Percentiles rank a stretch among this genome's conserved stretches.
Conservation (phyloP, 805 yeast genomes). For the Starmera dryadoides region DNA sequence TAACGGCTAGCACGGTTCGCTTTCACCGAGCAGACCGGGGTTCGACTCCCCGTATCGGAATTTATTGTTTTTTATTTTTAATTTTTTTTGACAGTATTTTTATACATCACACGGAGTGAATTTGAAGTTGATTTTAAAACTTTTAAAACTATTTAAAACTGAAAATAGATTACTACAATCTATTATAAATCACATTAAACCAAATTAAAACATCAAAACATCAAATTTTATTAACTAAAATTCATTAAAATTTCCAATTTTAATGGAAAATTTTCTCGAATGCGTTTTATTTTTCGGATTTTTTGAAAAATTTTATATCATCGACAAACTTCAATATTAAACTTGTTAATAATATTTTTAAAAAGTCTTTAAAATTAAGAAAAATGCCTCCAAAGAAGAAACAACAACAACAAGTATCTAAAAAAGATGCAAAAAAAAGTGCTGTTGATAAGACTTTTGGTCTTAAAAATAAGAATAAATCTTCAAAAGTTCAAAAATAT, state of each 20-base stretch:
- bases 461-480: conserved; percentile 89
- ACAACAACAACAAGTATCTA: conserved; percentile 36
- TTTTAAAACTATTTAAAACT: too few species aligned
- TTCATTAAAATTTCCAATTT: too few species aligned
- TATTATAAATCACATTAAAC: too few species aligned
- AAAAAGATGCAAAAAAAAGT: conserved; percentile 54
- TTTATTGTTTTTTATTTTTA: too few species aligned
- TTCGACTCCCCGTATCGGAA: conserved; percentile 86
- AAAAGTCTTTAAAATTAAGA: background rate
- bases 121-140: too few species aligned
- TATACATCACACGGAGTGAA: too few species aligned
- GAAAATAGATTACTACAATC: too few species aligned
- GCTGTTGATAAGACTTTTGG: conserved; percentile 92
- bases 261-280: background rate
- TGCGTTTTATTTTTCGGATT: background rate
- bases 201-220: too few species aligned
- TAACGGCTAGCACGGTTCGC: conserved; percentile 82
- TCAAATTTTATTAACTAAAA: too few species aligned
- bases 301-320: too few species aligned
- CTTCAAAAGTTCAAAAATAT: conserved; percentile 77
- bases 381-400: conserved; percentile 80
- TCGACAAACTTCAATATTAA: background rate
- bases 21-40: conserved; percentile 83
- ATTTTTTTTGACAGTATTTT: too few species aligned
- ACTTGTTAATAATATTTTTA: background rate